Evolutionary conservation across 2,329 filamentous ascomycete genomes (phyloP).

Genomic region (Microdochium paspali): DNA sequence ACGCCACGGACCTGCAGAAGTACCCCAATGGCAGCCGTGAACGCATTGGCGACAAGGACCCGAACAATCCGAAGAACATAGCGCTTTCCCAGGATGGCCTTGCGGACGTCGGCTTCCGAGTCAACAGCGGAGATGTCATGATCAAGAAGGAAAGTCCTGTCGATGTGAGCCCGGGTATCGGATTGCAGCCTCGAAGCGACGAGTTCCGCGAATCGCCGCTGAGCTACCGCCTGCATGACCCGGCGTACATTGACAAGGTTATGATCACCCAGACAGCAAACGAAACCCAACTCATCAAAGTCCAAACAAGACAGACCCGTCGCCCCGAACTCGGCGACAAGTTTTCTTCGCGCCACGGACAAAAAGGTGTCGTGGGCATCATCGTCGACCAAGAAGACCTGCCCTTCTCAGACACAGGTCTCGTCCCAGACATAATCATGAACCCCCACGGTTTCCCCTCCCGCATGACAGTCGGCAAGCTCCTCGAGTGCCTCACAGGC

Average conservation of each 20-base stretch:
- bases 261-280: conserved; percentile 85
- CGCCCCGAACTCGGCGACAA: conserved; percentile 95
- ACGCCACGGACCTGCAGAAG: conserved; percentile 74
- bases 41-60: conserved; percentile 58
- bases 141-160: conserved; percentile 82
- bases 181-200: conserved; percentile 52
- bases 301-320: conserved; percentile 91
- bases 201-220: conserved; percentile 60
- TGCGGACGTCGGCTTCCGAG: conserved; percentile 72
- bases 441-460: conserved; percentile 99
- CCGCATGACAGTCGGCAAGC: conserved; percentile 98
- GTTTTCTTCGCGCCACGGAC: conserved; percentile 95
- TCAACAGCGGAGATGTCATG: conserved; percentile 75
- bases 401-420: conserved; percentile 84
- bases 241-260: conserved; percentile 90
- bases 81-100: conserved; percentile 80
- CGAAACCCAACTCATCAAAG: conserved; percentile 81
- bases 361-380: conserved; percentile 95
- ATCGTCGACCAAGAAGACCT: conserved; percentile 96
- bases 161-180: conserved; percentile 66
- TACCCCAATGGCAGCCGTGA: conserved; percentile 74
- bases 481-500: conserved; percentile 88
- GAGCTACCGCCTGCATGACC: conserved; percentile 76
- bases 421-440: conserved; percentile 99
- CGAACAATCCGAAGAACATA: conserved; percentile 52